phyloP scores from a whole-genome alignment of 305 asterid genomes.

The Withania somnifera region DNA sequence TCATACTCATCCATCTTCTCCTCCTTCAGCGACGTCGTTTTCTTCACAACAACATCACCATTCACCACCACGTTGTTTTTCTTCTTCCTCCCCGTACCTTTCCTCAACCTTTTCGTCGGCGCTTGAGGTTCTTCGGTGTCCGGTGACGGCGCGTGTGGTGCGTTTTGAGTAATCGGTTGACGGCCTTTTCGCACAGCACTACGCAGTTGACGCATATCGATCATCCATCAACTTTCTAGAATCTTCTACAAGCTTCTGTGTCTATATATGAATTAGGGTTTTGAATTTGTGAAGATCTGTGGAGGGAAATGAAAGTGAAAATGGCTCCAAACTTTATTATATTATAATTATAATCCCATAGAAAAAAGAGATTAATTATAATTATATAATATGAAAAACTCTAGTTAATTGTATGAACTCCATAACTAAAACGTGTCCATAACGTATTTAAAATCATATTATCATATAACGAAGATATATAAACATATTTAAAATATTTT shows the following conservation, averaged over 20 bases:
- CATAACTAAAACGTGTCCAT: too few species aligned
- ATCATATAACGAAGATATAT: too few species aligned
- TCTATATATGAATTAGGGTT: not conserved
- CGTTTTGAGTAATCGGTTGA: not conserved
- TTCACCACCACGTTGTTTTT: not conserved
- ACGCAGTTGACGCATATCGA: not conserved
- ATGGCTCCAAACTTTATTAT: too few species aligned
- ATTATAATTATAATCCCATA: too few species aligned
- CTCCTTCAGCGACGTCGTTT: not conserved
- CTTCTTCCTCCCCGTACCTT: slow-evolving; percentile 7
- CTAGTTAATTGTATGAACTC: too few species aligned
- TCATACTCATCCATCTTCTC: slow-evolving; percentile 46
- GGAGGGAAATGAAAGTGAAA: not conserved
- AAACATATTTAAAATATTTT: too few species aligned
- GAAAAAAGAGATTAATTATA: not conserved
- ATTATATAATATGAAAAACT: not conserved
- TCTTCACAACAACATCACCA: slow-evolving; percentile 16
- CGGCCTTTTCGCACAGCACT: not conserved
- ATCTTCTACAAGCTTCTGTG: not conserved
- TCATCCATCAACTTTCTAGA: not conserved
- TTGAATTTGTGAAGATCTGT: not conserved
- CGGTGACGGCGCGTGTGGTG: not conserved
- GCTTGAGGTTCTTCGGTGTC: not conserved
- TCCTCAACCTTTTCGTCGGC: slow-evolving; percentile 7
- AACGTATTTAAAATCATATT: too few species aligned